phyloP scores from a whole-genome alignment of 2,329 filamentous ascomycete genomes.

The Fusarium multiceps region DNA sequence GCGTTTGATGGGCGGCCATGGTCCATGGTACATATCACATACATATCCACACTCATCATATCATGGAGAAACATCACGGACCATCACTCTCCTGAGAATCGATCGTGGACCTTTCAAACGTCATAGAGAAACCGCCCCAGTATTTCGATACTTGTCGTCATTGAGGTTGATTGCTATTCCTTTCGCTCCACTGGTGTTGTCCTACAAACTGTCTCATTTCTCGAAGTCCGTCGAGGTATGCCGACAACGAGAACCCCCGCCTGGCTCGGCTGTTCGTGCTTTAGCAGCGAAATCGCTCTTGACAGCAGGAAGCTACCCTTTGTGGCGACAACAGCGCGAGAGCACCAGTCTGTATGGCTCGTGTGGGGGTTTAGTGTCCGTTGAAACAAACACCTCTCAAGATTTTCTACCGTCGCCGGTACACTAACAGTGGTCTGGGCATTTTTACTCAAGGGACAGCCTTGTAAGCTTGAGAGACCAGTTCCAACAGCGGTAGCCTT shows the following conservation, averaged over 20 bases:
- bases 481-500: conserved; percentile 28
- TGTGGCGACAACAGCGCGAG: conserved; percentile 23
- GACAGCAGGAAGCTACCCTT: conserved; percentile 33
- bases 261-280: conserved; percentile 5
- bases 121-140: neutral
- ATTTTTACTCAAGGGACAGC: conserved; percentile 37
- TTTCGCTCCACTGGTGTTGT: neutral
- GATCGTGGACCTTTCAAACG: conserved; percentile 4
- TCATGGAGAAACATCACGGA: conserved; percentile 19
- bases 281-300: conserved; percentile 6
- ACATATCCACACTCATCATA: conserved; percentile 24
- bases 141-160: neutral
- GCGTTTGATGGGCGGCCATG: conserved; percentile 5
- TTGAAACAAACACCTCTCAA: conserved; percentile 20
- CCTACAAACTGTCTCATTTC: neutral
- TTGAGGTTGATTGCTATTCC: neutral
- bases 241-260: conserved; percentile 5
- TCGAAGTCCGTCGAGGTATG: conserved; percentile 3
- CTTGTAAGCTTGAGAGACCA: conserved; percentile 31
- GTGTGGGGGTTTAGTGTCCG: conserved; percentile 24
- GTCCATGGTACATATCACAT: conserved; percentile 8
- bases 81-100: conserved; percentile 1
- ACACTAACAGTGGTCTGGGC: conserved; percentile 30
- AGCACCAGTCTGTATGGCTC: conserved; percentile 26
- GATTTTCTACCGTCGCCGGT: conserved; percentile 21